Percentiles rank a stretch among this genome's conserved stretches.
Conservation (phyloP, 1,139 yeast genomes). For the Nakaseomyces kungkrabaensis region DNA sequence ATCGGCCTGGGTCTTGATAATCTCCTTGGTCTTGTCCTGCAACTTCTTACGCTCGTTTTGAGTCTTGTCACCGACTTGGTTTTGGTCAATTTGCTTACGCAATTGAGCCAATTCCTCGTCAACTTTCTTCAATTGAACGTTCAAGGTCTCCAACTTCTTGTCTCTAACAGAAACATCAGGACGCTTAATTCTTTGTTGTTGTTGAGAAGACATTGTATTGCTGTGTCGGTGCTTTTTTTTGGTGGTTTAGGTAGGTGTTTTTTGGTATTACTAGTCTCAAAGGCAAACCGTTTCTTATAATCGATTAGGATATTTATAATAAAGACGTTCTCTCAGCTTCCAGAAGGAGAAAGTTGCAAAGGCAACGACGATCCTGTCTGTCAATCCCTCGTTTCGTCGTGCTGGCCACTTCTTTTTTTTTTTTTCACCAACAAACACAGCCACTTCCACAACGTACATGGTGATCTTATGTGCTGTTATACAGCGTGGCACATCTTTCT, state of each 20-base stretch:
- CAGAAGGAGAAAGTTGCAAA: too few species aligned
- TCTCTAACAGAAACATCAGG: slow-evolving; percentile 60
- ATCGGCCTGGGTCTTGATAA: slow-evolving; percentile 59
- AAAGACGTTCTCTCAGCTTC: not conserved
- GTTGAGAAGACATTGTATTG: slow-evolving; percentile 2
- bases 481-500: too few species aligned
- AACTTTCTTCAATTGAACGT: slow-evolving; percentile 60
- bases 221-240: not conserved
- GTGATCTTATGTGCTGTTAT: too few species aligned
- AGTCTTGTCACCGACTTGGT: slow-evolving; percentile 32
- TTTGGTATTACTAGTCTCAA: too few species aligned
- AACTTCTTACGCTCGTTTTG: slow-evolving; percentile 54
- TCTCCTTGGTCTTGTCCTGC: slow-evolving; percentile 52
- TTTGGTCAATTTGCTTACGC: slow-evolving; percentile 30
- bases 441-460: too few species aligned
- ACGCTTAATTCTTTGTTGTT: slow-evolving; percentile 40
- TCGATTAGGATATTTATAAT: not conserved
- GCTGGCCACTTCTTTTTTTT: not conserved
- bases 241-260: not conserved
- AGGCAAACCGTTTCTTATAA: too few species aligned
- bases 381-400: not conserved
- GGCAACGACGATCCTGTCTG: too few species aligned
- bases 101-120: slow-evolving; percentile 36
- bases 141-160: slow-evolving; percentile 48
- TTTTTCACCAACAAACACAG: not conserved